Conservation (phyloP, 1,284 basidiomycete species). For the Sanghuangporus baumii region DNA sequence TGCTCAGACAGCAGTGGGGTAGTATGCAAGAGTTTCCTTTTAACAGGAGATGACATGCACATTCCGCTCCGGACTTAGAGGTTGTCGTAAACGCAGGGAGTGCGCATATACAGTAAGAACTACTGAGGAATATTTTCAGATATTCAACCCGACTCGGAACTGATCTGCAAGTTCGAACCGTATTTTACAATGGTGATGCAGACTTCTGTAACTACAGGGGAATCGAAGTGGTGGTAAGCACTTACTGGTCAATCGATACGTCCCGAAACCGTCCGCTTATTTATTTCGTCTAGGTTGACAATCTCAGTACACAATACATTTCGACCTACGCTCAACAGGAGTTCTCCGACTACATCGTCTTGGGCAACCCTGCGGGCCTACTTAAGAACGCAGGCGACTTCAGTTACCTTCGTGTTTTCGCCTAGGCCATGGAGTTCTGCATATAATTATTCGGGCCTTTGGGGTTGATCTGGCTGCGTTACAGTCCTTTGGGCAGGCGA, state of each 20-base stretch:
- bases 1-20: slow-evolving; percentile 41
- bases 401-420: slow-evolving; percentile 51
- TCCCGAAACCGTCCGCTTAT: slow-evolving; percentile 19
- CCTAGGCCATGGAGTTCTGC: slow-evolving; percentile 47
- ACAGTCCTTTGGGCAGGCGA: slow-evolving; percentile 28
- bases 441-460: slow-evolving; percentile 26
- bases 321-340: slow-evolving; percentile 32
- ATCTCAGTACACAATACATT: slow-evolving; percentile 37
- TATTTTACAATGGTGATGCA: slow-evolving; percentile 22
- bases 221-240: slow-evolving; percentile 53
- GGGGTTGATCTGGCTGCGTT: slow-evolving; percentile 26
- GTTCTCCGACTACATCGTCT: slow-evolving; percentile 46
- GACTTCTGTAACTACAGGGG: slow-evolving; percentile 57
- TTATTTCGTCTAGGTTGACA: slow-evolving; percentile 31
- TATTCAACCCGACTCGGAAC: neutral
- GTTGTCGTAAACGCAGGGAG: slow-evolving; percentile 56
- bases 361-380: slow-evolving; percentile 42
- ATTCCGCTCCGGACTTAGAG: slow-evolving; percentile 49
- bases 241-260: slow-evolving; percentile 12
- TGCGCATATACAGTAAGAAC: slow-evolving; percentile 26
- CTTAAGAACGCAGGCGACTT: slow-evolving; percentile 59
- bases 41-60: slow-evolving; percentile 61
- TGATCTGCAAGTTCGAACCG: slow-evolving; percentile 10
- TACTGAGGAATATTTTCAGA: neutral
- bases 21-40: slow-evolving; percentile 51